Base-by-base conservation (phyloP, 2,329 filamentous ascomycete genomes). In the Aspergillus sp. region DNA sequence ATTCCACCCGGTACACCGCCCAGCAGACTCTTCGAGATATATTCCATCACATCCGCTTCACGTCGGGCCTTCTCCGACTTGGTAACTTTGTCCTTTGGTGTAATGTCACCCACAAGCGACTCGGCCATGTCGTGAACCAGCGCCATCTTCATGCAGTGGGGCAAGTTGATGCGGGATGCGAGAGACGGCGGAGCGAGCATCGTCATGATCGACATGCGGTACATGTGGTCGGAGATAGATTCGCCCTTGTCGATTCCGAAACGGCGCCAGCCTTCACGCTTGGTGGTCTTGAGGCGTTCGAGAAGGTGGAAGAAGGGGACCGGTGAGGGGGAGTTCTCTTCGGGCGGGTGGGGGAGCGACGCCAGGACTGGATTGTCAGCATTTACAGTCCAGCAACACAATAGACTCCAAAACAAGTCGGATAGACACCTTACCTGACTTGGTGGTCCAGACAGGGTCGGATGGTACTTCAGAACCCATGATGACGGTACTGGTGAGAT, bases 161-260 rank as follows among this genome's bases (percentile, higher is more conserved):
- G 71, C 35, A 95, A 78, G 65, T 97, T 86, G 61, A 97, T 76
- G 35, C 79, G 80, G 0, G 81, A 71, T 2, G 83, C 77, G 9
- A 96, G 80, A 1, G 85, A 72, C 0, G 87, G 78, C 1, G 93
- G 91, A 2, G 89, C 90, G 55, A 96, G 81, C 84, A 98, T 88
- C 54, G 88, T 90, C 68, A 98, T 89, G 58, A 98, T 81, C 44
- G 90, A 89, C 93, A 98, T 98, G 72, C 93, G 90, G 73, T 97
- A 98, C 93, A 98, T 98, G 78, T 98, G 93, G 73, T 98, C 93
- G 46, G 88, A 81, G 64, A 98, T 96, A 2, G 89, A 95, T 70
- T 98, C 93, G 66, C 88, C 86, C 49, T 57, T 55, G 48, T 67
- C 57, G 57, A 98, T 89, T 35, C 83, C 83, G 65, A 96, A 96